Evolutionary conservation across 495 filamentous ascomycete species (phyloP), one percentile per base, ranked within the genome.

Genomic region (Rostrohypoxylon terebratum): DNA sequence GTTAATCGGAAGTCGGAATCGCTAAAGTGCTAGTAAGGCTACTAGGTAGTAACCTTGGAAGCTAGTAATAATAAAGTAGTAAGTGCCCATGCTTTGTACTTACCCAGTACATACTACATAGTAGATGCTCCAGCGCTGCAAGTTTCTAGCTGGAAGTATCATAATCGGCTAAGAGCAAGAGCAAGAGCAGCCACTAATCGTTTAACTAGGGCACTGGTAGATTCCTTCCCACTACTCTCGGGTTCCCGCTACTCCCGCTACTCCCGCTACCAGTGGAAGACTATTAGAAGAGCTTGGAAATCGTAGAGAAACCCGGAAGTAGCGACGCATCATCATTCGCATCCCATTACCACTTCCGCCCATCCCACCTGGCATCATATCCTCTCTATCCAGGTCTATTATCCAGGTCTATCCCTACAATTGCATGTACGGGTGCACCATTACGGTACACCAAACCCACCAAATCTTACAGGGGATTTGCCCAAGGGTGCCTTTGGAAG

Each of bases 1-100:
- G 66, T 57, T 57, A 62, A 66, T 55, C 71, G 71, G 71, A 60
- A 74, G 66, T 65, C 66, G 66, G 62, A 74, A 62, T 58, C 54
- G 57, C 54, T 65, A 60, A 38, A 42, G 38, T n/a, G 38, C 38
- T 42, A 4, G 51, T 33, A 45, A 44, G 40, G 28, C 28, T 28
- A n/a, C n/a, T n/a, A n/a, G n/a, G n/a, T n/a, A n/a, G n/a, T n/a
- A n/a, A n/a, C n/a, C n/a, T n/a, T n/a, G n/a, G n/a, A n/a, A n/a
- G 38, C 38, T 42, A 4, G 51, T 33, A 45, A 44, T 28, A 28
- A 5, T 28, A 28, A 14, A 5, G n/a, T 45, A 18, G 42, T 45
- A 45, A 51, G 47, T 28, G 23, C 20, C 16, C n/a, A n/a, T n/a
- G n/a, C n/a, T n/a, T n/a, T n/a, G n/a, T n/a, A n/a, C n/a, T n/a